Percentiles rank a stretch among this genome's conserved stretches.
Conservation (phyloP, 176 grass and related monocot genomes). For the Miscanthus lutarioriparius region DNA sequence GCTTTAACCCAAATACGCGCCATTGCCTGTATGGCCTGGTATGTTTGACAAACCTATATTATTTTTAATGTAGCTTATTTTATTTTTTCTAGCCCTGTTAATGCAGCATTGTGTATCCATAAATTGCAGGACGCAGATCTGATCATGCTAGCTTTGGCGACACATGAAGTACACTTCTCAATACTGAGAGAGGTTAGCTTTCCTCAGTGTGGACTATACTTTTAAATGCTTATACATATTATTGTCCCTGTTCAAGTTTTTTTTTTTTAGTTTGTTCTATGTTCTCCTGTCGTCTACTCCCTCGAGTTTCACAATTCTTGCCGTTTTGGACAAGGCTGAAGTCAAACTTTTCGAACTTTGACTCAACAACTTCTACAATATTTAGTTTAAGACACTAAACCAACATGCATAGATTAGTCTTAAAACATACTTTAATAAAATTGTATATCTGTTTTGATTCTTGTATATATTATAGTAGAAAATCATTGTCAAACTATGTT, state of each 20-base stretch:
- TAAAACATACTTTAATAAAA: not conserved
- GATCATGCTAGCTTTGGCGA: conserved; percentile 99
- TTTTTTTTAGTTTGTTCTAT: not conserved
- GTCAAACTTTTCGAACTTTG: not conserved
- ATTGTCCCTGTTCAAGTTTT: not conserved
- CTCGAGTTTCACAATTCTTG: not conserved
- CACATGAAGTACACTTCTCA: conserved; percentile 98
- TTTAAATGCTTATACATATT: not conserved
- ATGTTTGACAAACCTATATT: conserved; percentile 29
- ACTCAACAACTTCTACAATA: not conserved
- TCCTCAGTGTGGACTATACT: conserved; percentile 12
- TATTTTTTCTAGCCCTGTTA: conserved; percentile 31
- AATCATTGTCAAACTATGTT: not conserved
- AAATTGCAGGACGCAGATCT: conserved; percentile 94
- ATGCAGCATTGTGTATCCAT: conserved; percentile 27
- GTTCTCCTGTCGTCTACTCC: not conserved
- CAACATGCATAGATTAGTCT: not conserved
- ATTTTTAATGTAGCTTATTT: conserved; percentile 16
- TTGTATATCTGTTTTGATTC: not conserved
- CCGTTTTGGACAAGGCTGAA: not conserved
- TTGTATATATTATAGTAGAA: not conserved
- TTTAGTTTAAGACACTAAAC: not conserved
- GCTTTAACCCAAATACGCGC: conserved; percentile 89
- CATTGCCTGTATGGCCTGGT: conserved; percentile 97
- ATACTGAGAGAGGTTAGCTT: conserved; percentile 92